phyloP scores from a whole-genome alignment of 768 basidiomycete species.

The Termitomyces sp. region DNA sequence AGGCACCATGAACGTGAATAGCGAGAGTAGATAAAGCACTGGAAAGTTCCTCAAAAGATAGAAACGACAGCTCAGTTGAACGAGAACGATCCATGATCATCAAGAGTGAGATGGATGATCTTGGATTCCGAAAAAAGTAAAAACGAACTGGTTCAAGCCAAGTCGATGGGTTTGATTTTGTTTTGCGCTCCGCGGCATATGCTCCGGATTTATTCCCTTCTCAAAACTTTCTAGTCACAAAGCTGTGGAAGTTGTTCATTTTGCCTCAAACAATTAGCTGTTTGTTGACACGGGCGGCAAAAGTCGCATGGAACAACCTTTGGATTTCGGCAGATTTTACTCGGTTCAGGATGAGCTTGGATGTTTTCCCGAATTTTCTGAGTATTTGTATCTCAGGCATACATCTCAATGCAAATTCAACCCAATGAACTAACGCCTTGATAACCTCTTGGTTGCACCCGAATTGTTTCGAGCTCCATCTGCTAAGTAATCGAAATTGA shows the following conservation, averaged over 20 bases:
- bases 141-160: constrained; percentile 4
- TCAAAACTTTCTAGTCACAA: background rate
- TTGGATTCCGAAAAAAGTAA: background rate
- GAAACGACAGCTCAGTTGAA: background rate
- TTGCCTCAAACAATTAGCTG: background rate
- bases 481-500: background rate
- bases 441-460: background rate
- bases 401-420: background rate
- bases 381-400: background rate
- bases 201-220: background rate
- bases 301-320: background rate
- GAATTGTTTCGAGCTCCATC: background rate
- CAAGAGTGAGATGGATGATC: background rate
- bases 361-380: background rate
- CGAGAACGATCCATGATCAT: constrained; percentile 3
- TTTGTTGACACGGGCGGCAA: background rate
- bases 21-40: background rate
- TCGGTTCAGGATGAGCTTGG: background rate
- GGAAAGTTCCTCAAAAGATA: background rate
- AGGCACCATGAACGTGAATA: background rate
- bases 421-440: background rate
- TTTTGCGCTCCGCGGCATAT: constrained; percentile 4
- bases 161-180: background rate
- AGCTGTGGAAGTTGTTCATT: background rate
- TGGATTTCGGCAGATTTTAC: background rate